Evolutionary conservation across 805 yeast genomes (phyloP), one percentile per base, ranked within the genome.

Genomic region (Isabelozyma gotoi): DNA sequence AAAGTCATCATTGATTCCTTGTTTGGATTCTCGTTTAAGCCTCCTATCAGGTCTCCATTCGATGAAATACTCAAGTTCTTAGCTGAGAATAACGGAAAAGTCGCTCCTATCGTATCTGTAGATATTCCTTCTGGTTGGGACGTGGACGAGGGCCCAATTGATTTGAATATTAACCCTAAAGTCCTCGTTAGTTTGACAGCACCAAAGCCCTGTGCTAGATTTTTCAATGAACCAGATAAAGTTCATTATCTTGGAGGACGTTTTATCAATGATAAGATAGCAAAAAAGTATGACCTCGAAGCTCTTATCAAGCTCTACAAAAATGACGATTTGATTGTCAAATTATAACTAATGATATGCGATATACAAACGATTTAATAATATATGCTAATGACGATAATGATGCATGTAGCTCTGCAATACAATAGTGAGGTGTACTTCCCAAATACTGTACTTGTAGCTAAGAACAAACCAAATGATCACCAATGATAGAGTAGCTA

Each of bases 61-160:
- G 80, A 77, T 35, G 73, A 67, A 6, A 51, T 70, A 38, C 56
- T 71, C 27, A 33, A 40, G 7, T 60, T 40, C 39, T 50, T 71
- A 44, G 33, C 55, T 8, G 45, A 53, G 51, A 50, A 56, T 38
- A 12, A 77, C 75, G 7, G 67, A 77, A 42, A 55, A 53, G n/a
- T 73, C 55, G 53, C 80, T 2, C 92, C 91, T 1, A 78, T 90
- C 2, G 77, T 88, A 0, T 80, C 95, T 0, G 87, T 94, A 2
- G 99, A 94, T 62, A 80, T 92, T 38, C 99, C 99, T 0, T 86
- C 96, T 2, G 96, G 97, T 0, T 94, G 99, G 99, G 92, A 91
- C 57, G 98, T 94, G 8, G 96, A 94, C 56, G 57, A 75, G 6
- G 99, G 99, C 0, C 96, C 94, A 0, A 63, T 69, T 0, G 65